A percentile compares a stretch with the other conserved stretches of the same genome.
Conservation (phyloP, 1,284 basidiomycete species). For the Ustilago xerochloae region DNA sequence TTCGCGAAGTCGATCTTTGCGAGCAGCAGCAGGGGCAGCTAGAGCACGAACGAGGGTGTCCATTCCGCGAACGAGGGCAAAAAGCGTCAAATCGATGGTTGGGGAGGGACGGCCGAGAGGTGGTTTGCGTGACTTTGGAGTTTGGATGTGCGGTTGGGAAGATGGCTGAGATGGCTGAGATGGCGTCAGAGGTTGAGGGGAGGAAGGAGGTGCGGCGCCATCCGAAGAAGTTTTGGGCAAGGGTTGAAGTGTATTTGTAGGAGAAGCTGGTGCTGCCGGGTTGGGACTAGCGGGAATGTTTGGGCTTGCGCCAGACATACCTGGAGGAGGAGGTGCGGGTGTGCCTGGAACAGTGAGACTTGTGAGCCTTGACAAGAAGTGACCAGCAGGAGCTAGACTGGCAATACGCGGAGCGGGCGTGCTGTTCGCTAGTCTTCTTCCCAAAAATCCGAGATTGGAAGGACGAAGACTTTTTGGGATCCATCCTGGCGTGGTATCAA, state of each 20-base stretch:
- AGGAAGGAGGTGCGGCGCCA: slow-evolving; percentile 1
- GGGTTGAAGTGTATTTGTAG: slow-evolving; percentile 2
- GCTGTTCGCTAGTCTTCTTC: slow-evolving; percentile 3
- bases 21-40: slow-evolving; percentile 9
- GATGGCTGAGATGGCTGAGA: slow-evolving; percentile 1
- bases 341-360: slow-evolving; percentile 49
- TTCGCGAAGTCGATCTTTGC: slow-evolving; percentile 12
- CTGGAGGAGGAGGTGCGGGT: slow-evolving; percentile 6
- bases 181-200: slow-evolving; percentile 10
- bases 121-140: neutral
- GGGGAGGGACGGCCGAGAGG: slow-evolving; percentile 54
- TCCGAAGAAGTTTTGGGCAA: slow-evolving; percentile 7
- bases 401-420: slow-evolving; percentile 28
- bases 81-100: slow-evolving; percentile 69
- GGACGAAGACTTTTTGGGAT: slow-evolving; percentile 30
- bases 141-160: neutral
- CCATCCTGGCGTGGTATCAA: slow-evolving; percentile 41
- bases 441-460: slow-evolving; percentile 21
- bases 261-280: slow-evolving; percentile 15
- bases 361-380: slow-evolving; percentile 55
- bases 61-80: slow-evolving; percentile 68
- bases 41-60: slow-evolving; percentile 63
- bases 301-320: slow-evolving; percentile 2
- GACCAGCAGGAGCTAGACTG: slow-evolving; percentile 58
- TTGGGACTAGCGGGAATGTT: slow-evolving; percentile 6